phyloP scores from a whole-genome alignment of 2,329 filamentous ascomycete genomes.

The Diaporthe ilicicola region DNA sequence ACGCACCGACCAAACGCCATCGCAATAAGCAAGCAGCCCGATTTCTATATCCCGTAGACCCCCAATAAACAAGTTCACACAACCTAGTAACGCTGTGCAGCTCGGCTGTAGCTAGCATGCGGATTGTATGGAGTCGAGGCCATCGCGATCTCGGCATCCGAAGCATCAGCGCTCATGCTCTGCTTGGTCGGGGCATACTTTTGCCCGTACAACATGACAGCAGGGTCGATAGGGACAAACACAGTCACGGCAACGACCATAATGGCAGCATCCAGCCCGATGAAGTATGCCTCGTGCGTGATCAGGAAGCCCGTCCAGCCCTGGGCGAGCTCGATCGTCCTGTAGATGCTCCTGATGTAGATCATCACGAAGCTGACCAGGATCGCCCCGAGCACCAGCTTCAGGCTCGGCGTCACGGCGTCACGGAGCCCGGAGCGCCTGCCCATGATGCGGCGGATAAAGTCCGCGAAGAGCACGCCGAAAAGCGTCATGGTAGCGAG shows the following conservation, averaged over 20 bases:
- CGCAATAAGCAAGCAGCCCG: background rate
- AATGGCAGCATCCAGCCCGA: conserved; percentile 57
- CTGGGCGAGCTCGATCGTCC: conserved; percentile 57
- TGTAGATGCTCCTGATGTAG: conserved; percentile 58
- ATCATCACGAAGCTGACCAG: conserved; percentile 52
- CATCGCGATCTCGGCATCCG: conserved; percentile 25
- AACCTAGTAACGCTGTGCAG: background rate
- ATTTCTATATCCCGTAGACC: background rate
- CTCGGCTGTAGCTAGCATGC: background rate
- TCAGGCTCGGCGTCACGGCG: conserved; percentile 41
- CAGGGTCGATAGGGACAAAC: conserved; percentile 54
- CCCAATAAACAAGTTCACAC: background rate
- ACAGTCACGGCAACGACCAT: conserved; percentile 56
- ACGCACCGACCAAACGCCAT: conserved; percentile 1
- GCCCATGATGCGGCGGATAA: conserved; percentile 46
- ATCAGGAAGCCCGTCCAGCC: conserved; percentile 60
- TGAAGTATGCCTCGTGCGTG: conserved; percentile 57
- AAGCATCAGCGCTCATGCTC: conserved; percentile 12
- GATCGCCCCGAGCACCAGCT: conserved; percentile 45
- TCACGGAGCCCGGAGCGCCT: conserved; percentile 40
- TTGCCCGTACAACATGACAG: conserved; percentile 13
- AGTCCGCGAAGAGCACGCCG: conserved; percentile 47
- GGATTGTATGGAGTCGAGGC: background rate
- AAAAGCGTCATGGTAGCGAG: conserved; percentile 58
- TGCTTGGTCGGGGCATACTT: background rate